phyloP scores from a whole-genome alignment of 768 basidiomycete genomes.

The Naganishia friedmannii region DNA sequence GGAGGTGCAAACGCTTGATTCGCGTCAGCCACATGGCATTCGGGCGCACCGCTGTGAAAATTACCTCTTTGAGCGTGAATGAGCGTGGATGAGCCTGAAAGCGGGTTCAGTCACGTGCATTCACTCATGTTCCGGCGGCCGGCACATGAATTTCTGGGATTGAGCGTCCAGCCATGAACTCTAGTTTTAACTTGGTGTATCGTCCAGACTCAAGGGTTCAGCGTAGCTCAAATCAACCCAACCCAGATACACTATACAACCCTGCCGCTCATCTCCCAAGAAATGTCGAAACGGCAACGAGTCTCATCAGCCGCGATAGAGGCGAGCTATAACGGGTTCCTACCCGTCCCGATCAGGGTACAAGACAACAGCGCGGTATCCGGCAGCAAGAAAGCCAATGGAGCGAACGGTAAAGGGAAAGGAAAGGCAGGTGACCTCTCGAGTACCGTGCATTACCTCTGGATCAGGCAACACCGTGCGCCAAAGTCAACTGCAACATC shows the following conservation, averaged over 20 bases:
- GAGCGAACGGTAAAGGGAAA: neutral
- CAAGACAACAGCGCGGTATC: neutral
- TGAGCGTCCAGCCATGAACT: slow-evolving; percentile 1
- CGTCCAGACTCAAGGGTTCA: too few species aligned
- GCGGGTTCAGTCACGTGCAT: neutral
- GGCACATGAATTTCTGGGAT: neutral
- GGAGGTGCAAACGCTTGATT: neutral
- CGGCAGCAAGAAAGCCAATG: neutral
- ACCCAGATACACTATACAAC: too few species aligned
- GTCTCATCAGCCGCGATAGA: slow-evolving; percentile 2
- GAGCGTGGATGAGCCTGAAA: too few species aligned
- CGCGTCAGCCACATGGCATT: neutral
- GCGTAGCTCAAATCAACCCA: too few species aligned
- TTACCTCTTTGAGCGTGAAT: slow-evolving; percentile 8
- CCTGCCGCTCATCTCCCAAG: too few species aligned
- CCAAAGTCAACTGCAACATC: neutral
- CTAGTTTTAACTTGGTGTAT: too few species aligned
- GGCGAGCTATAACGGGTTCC: slow-evolving; percentile 11
- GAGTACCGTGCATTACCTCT: slow-evolving; percentile 21
- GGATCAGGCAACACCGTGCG: slow-evolving; percentile 31
- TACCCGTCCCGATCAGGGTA: slow-evolving; percentile 13
- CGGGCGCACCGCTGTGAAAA: neutral
- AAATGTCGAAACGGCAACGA: slow-evolving; percentile 17
- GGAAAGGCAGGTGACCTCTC: slow-evolving; percentile 7
- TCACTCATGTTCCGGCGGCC: neutral